Percentiles rank a stretch among this genome's conserved stretches.
These are phyloP conservation scores for Mallotus japonicus DNA, from an alignment of 441 rosid species.

Conservation along the genomic window DNA sequence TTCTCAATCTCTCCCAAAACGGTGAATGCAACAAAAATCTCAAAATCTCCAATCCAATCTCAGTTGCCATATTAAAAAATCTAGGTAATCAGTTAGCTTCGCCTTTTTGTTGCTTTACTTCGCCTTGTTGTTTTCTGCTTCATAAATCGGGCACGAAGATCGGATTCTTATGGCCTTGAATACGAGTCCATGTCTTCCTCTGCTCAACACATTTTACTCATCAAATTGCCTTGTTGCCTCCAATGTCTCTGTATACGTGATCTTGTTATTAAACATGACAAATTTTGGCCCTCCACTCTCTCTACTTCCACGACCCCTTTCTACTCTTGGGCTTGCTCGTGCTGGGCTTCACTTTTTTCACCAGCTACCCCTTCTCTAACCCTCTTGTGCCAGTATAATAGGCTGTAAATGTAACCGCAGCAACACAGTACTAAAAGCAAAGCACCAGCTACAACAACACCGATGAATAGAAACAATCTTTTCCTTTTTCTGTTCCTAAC, in stretches of 20 bases:
- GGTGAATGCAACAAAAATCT: too few species aligned
- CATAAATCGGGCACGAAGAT: too few species aligned
- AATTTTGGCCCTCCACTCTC: conserved; percentile 91
- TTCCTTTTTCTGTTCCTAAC: conserved; percentile 45
- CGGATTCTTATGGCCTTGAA: too few species aligned
- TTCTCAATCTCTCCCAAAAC: too few species aligned
- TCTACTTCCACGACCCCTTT: conserved; percentile 72
- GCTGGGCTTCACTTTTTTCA: conserved; percentile 87
- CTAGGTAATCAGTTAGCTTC: too few species aligned
- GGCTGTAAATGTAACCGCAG: conserved; percentile 79
- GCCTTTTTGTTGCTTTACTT: too few species aligned
- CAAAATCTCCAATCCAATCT: too few species aligned
- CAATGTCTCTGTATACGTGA: conserved; percentile 77
- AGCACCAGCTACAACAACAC: conserved; percentile 52
- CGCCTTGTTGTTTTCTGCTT: too few species aligned
- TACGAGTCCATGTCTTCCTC: conserved; percentile 75
- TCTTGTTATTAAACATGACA: conserved; percentile 91
- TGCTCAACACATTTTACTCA: conserved; percentile 88
- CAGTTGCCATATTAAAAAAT: too few species aligned
- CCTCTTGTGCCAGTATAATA: conserved; percentile 77
- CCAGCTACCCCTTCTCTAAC: conserved; percentile 63
- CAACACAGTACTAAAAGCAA: conserved; percentile 66
- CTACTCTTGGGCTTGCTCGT: conserved; percentile 75
- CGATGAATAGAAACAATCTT: conserved; percentile 58
- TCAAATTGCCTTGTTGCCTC: conserved; percentile 91